Evolutionary conservation across 2,329 filamentous ascomycete genomes (phyloP), one percentile per base, ranked within the genome.

Genomic region (Colletotrichum sp.): DNA sequence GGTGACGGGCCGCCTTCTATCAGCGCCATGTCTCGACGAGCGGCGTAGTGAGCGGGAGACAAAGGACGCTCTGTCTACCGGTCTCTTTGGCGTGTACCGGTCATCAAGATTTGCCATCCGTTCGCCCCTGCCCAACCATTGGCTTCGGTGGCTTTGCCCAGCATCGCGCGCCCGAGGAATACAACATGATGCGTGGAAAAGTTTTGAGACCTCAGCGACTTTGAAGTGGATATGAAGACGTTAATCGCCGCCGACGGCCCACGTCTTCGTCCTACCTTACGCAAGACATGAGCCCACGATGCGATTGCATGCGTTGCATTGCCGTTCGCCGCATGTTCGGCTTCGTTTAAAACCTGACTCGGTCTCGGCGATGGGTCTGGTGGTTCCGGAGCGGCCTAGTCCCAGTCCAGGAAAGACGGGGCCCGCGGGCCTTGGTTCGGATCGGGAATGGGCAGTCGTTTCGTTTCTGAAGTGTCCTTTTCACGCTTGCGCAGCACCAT

Each of bases 311-410:
- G 70, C 57, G 34, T 67, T 71, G 34, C 64, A 26, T 67, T 71
- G 34, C 64, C 34, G 70, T 32, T 32, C 44, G 52, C 74, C 74
- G 74, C 34, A 65, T 16, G 21, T 73, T 62, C 59, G 44, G 60
- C 70, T 69, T 64, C 71, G 49, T 65, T 69, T 44, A 44, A 69
- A 69, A 26, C 32, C 59, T 76, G 70, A 76, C 74, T 76, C 74
- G 74, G 74, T 69, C 49, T 76, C 74, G 70, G 70, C 64, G 71
- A 74, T 65, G 57, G 30, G 36, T 49, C 30, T 55, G 49, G 49
- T 68, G 59, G 74, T 52, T 68, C 74, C 74, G 74, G 74, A 76
- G 26, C 70, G 65, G 74, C 71, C 74, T 76, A 76, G 64, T 64
- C 44, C 64, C 26, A 64, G 59, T 73, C 26, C 57, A 74, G 70